Evolutionary conservation across 805 yeast species (phyloP), one percentile per base, ranked within the genome.

Genomic region (Kazachstania martiniae): DNA sequence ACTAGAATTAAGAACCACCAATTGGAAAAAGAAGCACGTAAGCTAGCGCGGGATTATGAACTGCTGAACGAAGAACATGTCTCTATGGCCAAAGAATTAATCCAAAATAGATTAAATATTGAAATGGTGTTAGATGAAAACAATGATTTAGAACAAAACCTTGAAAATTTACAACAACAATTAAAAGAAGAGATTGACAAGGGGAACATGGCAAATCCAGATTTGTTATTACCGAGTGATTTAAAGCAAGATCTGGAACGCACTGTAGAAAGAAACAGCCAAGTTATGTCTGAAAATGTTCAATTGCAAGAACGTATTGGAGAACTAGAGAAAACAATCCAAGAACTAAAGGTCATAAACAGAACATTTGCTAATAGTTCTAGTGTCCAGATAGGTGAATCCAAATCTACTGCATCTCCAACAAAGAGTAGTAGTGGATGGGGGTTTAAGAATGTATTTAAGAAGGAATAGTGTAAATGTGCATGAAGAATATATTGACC

Each of bases 21-120:
- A 40, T 61, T 89, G 35, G 70, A 84, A 16, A 70, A 74, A 41
- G 84, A 83, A 41, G 77, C 85, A 32, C 69, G 81, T 47, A 69
- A 74, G 37, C 63, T 86, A 24, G 94, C 85, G 54, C 65, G 74
- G 12, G 70, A 77, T 15, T 76, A 77, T 47, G 72, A 78, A 3
- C 61, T 72, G 2, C 61, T 89, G 37, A 85, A 83, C 50, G 66
- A 72, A 38, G 95, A 87, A 48, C 96, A 91, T 55, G 72, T 86
- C 18, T 80, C 73, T 34, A 72, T 86, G 24, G 94, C 94, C 4
- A 89, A 87, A 57, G 84, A 77, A 42, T 73, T 91, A 76, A 85
- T 89, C 21, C 74, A 73, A 41, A 78, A 82, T 25, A 77, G 91
- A 47, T 71, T 87, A 25, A 70, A 65, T 33, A 64, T 81, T 17